Percentiles rank a stretch among this genome's conserved stretches.
Conservation (phyloP, 768 basidiomycete species). For the Royoungia palumana region DNA sequence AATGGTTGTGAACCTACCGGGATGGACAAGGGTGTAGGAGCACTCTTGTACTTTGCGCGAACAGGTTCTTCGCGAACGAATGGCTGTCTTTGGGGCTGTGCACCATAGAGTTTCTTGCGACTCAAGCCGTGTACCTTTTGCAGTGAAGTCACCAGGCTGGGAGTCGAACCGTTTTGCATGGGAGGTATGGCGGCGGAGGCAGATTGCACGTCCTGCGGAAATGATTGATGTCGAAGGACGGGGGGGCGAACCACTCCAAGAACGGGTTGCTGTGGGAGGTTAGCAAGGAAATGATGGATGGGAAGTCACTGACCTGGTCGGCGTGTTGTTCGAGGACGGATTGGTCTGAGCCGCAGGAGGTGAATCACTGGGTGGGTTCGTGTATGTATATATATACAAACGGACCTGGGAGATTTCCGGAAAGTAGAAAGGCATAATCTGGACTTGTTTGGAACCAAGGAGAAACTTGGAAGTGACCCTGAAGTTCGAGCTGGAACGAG, state of each 20-base stretch:
- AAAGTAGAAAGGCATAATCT: slow-evolving; percentile 41
- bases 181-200: slow-evolving; percentile 8
- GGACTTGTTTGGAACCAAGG: slow-evolving; percentile 43
- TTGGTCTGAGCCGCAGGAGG: slow-evolving; percentile 11
- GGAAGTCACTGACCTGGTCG: slow-evolving; percentile 13
- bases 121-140: slow-evolving; percentile 68
- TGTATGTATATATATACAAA: slow-evolving; percentile 5
- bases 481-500: slow-evolving; percentile 20
- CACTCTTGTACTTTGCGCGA: slow-evolving; percentile 31
- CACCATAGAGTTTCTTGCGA: slow-evolving; percentile 63
- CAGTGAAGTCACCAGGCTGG: slow-evolving; percentile 57
- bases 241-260: slow-evolving; percentile 12
- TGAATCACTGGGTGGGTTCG: not conserved
- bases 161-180: slow-evolving; percentile 30
- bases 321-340: not conserved
- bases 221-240: slow-evolving; percentile 29
- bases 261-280: slow-evolving; percentile 4
- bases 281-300: slow-evolving; percentile 3
- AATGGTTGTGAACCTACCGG: slow-evolving; percentile 22
- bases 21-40: slow-evolving; percentile 32
- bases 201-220: slow-evolving; percentile 27
- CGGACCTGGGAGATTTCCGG: slow-evolving; percentile 32
- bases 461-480: slow-evolving; percentile 18
- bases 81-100: slow-evolving; percentile 47
- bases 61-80: slow-evolving; percentile 54